Evolutionary conservation across 768 basidiomycete genomes (phyloP), one percentile per base, ranked within the genome.

Genomic region (Suillus cothurnatus): DNA sequence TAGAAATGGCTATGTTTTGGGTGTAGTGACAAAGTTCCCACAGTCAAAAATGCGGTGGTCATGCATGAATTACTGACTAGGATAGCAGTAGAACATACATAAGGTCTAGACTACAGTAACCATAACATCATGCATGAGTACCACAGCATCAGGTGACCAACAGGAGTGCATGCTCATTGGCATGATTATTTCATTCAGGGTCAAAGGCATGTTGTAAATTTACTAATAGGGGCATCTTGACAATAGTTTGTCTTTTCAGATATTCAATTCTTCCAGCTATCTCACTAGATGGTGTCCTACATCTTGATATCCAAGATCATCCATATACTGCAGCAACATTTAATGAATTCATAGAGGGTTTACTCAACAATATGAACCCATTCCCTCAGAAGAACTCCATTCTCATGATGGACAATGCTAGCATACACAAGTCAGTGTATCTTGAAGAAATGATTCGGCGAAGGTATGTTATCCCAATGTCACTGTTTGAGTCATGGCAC

Each of bases 181-280:
- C 19, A 34, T 31, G 52, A 36, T 17, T 64, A 28, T 49, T 72
- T 74, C 61, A 23, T 72, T 23, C 62, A 66, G 0, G 74, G 73
- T 9, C 61, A 36, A 17, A 21, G 31, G 65, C 15, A 39, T 39
- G 39, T 39, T 0, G 6, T 17, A 15, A 39, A 6, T 38, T 39
- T 39, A 17, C 15, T 17, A 17, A 39, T 17, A 6, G 15, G 39
- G 12, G 39, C 1, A 9, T 34, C 32, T 34, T 34, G 32, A 34
- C 6, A 34, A 9, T 34, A 34, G 32, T 34, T 34, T 39, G 39
- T 17, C 14, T 38, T 38, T 38, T 39, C 17, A 76, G 76, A n/a
- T 77, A 71, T 59, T 77, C 76, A 4, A 66, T 77, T 15, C 69
- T 77, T n/a, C 76, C 76, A 23, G 76, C 71, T 2, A 34, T 77